These are phyloP conservation scores for Starmerella ratchasimensis DNA, from an alignment of 805 yeast species.

Conservation along the genomic window DNA sequence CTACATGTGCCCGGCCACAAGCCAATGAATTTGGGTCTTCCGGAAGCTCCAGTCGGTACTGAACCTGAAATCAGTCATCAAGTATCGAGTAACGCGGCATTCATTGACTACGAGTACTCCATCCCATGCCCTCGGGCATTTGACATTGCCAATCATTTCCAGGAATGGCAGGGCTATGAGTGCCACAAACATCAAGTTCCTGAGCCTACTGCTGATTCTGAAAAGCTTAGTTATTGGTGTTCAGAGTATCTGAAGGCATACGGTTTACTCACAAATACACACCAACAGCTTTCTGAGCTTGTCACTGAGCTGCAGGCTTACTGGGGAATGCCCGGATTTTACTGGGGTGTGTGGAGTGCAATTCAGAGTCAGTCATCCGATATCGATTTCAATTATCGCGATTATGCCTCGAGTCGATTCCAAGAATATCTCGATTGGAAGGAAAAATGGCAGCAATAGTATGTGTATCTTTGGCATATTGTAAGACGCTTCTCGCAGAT, in stretches of 20 bases:
- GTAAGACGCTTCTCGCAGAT: too few species aligned
- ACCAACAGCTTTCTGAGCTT: slow-evolving; percentile 30
- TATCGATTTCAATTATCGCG: slow-evolving; percentile 57
- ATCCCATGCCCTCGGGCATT: slow-evolving; percentile 60
- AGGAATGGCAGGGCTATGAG: slow-evolving; percentile 73
- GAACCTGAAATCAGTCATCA: background rate
- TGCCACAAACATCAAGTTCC: slow-evolving; percentile 53
- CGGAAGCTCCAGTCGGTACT: slow-evolving; percentile 9
- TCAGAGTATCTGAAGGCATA: slow-evolving; percentile 37
- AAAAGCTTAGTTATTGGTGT: slow-evolving; percentile 43
- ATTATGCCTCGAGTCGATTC: slow-evolving; percentile 45
- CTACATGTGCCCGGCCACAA: background rate
- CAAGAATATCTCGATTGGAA: slow-evolving; percentile 63
- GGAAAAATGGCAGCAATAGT: slow-evolving; percentile 3
- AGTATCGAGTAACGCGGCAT: slow-evolving; percentile 28
- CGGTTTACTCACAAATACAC: slow-evolving; percentile 14
- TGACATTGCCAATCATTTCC: slow-evolving; percentile 60
- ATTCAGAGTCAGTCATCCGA: slow-evolving; percentile 56
- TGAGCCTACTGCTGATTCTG: slow-evolving; percentile 32
- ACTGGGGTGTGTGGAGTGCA: slow-evolving; percentile 77
- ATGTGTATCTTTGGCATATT: too few species aligned
- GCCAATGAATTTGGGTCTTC: background rate
- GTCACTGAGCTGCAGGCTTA: slow-evolving; percentile 44
- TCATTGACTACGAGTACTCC: slow-evolving; percentile 63
- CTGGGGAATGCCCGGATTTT: slow-evolving; percentile 72